Percentiles rank a stretch among this genome's conserved stretches.
Conservation (phyloP, 2,329 filamentous ascomycete genomes). For the Plectosphaerella plurivora region DNA sequence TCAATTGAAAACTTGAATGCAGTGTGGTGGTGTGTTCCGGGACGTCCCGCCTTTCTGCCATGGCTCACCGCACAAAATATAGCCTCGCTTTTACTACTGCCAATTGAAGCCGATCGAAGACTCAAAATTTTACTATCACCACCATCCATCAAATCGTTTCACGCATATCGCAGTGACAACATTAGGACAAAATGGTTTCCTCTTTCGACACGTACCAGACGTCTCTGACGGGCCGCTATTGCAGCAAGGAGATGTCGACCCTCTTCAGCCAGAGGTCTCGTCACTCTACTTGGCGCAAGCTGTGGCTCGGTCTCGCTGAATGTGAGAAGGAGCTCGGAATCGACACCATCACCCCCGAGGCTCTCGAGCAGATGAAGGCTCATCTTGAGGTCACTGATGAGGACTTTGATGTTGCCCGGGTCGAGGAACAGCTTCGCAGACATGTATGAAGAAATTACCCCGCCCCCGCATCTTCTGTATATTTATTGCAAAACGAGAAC, state of each 20-base stretch:
- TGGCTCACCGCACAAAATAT: no score
- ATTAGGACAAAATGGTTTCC: neutral
- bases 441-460: slow-evolving; percentile 38
- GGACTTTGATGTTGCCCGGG: slow-evolving; percentile 68
- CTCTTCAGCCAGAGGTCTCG: slow-evolving; percentile 76
- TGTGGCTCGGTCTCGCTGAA: slow-evolving; percentile 84
- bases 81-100: no score
- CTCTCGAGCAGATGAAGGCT: slow-evolving; percentile 71
- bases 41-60: no score
- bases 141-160: no score
- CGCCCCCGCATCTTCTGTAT: slow-evolving; percentile 41
- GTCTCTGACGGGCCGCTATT: slow-evolving; percentile 68
- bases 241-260: slow-evolving; percentile 68
- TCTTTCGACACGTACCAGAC: slow-evolving; percentile 45
- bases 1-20: no score
- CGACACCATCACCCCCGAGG: slow-evolving; percentile 63
- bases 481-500: neutral
- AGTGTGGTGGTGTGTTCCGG: no score
- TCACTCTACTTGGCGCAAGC: slow-evolving; percentile 73
- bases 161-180: no score
- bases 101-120: no score
- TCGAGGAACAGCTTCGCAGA: slow-evolving; percentile 70
- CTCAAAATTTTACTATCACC: no score
- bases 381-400: slow-evolving; percentile 71
- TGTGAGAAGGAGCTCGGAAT: slow-evolving; percentile 77